These are phyloP conservation scores for Fusarium agapanthi DNA, from an alignment of 2,329 filamentous ascomycete genomes.

Conservation along the genomic window DNA sequence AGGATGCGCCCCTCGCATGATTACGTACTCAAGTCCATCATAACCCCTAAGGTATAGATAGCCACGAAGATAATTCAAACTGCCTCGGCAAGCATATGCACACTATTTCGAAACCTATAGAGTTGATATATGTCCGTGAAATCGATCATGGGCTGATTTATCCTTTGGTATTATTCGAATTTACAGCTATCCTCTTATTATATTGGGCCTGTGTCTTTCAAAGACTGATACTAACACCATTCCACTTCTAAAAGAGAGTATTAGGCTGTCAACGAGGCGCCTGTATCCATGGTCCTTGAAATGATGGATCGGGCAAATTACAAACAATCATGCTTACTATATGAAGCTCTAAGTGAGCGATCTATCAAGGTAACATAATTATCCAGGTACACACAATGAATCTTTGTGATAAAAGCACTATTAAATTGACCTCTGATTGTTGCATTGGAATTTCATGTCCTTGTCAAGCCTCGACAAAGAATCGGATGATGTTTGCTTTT, in stretches of 20 bases:
- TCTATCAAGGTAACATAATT: rapidly evolving
- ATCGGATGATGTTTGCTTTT: constrained; percentile 33
- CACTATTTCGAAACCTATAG: background rate
- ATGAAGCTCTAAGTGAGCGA: background rate
- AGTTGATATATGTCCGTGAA: background rate
- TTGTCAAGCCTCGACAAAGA: background rate
- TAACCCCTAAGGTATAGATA: rapidly evolving
- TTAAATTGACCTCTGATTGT: too few species aligned
- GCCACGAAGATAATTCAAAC: rapidly evolving
- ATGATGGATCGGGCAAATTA: background rate
- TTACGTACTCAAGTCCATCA: background rate
- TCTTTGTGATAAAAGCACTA: rapidly evolving
- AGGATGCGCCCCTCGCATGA: background rate
- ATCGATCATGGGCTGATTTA: background rate
- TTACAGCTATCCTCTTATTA: background rate
- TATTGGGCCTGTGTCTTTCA: rapidly evolving
- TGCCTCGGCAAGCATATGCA: rapidly evolving
- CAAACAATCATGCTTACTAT: background rate
- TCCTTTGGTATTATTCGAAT: too few species aligned
- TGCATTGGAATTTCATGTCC: background rate
- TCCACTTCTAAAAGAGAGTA: rapidly evolving
- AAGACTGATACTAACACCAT: rapidly evolving
- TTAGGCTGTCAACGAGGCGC: background rate
- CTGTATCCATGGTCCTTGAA: background rate
- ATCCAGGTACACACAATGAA: background rate